Evolutionary conservation across 805 yeast species (phyloP), one percentile per base, ranked within the genome.

Genomic region (Metschnikowia continentalis): DNA sequence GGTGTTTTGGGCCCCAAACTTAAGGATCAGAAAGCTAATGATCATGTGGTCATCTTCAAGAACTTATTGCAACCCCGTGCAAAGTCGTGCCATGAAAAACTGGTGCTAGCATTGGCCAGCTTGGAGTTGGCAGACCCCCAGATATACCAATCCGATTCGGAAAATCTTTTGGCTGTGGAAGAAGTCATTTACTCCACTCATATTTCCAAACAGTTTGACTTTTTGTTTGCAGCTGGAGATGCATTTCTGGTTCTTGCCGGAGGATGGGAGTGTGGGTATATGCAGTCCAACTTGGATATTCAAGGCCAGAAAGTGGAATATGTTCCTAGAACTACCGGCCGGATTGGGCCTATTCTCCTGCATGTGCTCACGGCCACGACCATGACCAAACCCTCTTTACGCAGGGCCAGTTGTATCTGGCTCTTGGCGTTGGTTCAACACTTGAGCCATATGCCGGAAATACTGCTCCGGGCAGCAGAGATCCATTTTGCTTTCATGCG

Each of bases 341-440:
- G 69, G 49, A 51, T 63, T 36, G 61, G 47, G 35, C 61, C 47
- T 39, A 68, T 88, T 3, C 62, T 89, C n/a, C 63, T 72, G 0
- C 63, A 65, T 5, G 71, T 88, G 0, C 67, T 91, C 23, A 64
- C 64, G 14, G 74, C 82, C 1, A 80, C 89, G 54, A 66, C 74
- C 3, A 74, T 79, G 6, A 80, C 96, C 0, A 88, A 87, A 57
- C 97, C 97, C 0, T 68, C 84, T 1, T 64, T 88, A 32, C 74
- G 95, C 54, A 85, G 79, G 54, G 85, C 91, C 0, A 80, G 90
- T 0, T 88, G 96, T 66, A 79, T 92, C 37, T 90, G 98, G 95
- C 70, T 92, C 23, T 73, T 92, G 14, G 86, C 96, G 0, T 58
- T 91, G 40, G 84, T 83, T 6, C 96, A 90, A 61, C 88, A 81